Evolutionary conservation across 306 rosid genomes (phyloP), one percentile per base, ranked within the genome.

Genomic region (Malus sieversii): DNA sequence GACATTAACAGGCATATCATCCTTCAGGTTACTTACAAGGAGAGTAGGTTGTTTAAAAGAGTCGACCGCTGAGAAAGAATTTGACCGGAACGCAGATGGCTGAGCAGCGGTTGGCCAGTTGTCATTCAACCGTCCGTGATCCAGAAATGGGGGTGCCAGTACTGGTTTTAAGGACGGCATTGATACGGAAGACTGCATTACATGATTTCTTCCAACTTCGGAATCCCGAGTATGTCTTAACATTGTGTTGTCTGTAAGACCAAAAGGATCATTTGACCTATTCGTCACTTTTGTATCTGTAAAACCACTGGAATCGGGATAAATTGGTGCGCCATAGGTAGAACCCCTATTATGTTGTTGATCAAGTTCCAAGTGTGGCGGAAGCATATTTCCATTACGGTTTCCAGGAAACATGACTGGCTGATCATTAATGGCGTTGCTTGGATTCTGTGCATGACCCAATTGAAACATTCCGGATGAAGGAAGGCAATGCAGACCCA

Each of bases 101-200:
- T 82, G 96, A 77, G 80, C 86, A 64, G 84, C 70, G 30, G 70
- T 88, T 58, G 91, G 65, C 97, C 97, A 93, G 80, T 78, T 79
- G 63, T 81, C 88, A 78, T 58, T 71, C 76, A 82, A 81, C 72
- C 92, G 78, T 60, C 87, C 83, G 72, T 80, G 88, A 84, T 88
- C 92, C 66, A 77, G 69, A 74, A 85, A 78, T 72, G 87, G 61
- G 22, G 86, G 63, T 44, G 88, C 68, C 65, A 82, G 77, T 30
- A 84, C 97, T 12, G 96, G 76, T 76, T 77, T 87, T 65, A 82
- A 82, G 66, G 93, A 82, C 65, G 87, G 67, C 64, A 74, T 55
- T 23, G 92, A 73, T 69, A 81, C 72, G 27, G 90, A 76, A 45
- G 92, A 73, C 74, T 76, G 85, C 79, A 66, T 77, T 75, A 85